Evolutionary conservation across 2,329 filamentous ascomycete genomes (phyloP), one percentile per base, ranked within the genome.

Genomic region (Trichoderma afroharzianum): DNA sequence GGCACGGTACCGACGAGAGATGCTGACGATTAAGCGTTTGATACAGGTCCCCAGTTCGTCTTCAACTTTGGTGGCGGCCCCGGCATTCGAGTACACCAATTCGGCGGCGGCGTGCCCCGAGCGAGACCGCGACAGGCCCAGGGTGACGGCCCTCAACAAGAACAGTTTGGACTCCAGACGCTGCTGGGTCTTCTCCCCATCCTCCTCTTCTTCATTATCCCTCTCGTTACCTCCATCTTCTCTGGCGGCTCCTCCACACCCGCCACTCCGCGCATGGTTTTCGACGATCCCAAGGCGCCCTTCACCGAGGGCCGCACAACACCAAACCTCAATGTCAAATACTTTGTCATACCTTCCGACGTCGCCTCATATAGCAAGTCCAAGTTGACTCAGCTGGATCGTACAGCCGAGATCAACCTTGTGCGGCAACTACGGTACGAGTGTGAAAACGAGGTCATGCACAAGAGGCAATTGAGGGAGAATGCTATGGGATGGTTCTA

Each of bases 41-140:
- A 94, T 77, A 88, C 87, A 73, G 93, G 94, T 18, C 94, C 93
- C 30, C 92, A 94, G 76, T 98, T 98, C 80, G 93, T 97, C 69
- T 98, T 98, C 83, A 98, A 98, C 83, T 89, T 98, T 81, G 93
- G 93, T 75, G 95, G 95, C 73, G 93, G 94, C 8, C 94, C 95
- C 3, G 95, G 95, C 24, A 91, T 99, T 77, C 90, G 95, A 73
- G 94, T 99, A 73, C 96, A 98, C 81, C 95, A 98, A 80, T 98
- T 99, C 81, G 95, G 95, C 76, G 95, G 96, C 68, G 87, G 85
- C 6, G 86, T 88, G 69, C 94, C 95, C 28, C 88, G 94, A 76
- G 87, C 92, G 82, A 88, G 96, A 78, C 94, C 95, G 24, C 89
- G 88, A 77, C 86, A 91, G 75, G 86, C 87, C 36, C 88, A 87